Base-by-base conservation (phyloP, 2,329 filamentous ascomycete genomes). In the Neurospora sp. region DNA sequence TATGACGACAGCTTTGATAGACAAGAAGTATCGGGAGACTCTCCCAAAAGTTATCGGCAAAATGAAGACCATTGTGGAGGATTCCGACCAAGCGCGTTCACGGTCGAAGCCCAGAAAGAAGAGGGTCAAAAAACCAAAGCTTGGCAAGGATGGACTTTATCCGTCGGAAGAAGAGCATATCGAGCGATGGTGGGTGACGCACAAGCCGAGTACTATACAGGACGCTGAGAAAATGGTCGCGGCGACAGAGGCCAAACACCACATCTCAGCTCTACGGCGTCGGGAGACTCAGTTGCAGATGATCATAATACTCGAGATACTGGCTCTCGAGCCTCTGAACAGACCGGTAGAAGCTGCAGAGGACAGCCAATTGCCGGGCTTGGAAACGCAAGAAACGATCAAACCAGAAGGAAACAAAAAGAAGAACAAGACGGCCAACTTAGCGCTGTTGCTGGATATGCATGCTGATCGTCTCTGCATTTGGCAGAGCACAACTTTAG, bases 231-330 rank as follows among this genome's bases (percentile, higher is more conserved):
- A 79, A 12, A 78, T 79, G 66, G 78, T 83, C 68, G 79, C 85
- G 1, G 79, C 83, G 4, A 82, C 86, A 17, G 85, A 88, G 39
- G 82, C 88, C 69, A 90, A 86, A 76, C 85, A 87, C 23, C 86
- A 90, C 52, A 81, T 89, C n/a, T 86, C 88, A 2, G 84, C 88
- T 68, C 79, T 95, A 46, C 87, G 91, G 57, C 89, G 90, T 33
- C 85, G 92, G 71, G 92, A 96, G 80, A 93, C 91, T 0, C 90
- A 94, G 75, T 81, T 94, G 46, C 92, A 96, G 77, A 88, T 95
- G 80, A 92, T 95, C 69, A 78, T 96, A 39, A 89, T 93, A 68
- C 83, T 96, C 6, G 92, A 96, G 76, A 88, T 93, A 17, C 80
- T 94, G 28, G 89, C 91, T 2, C 81, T 96, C 57, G 90, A 92